Conservation (phyloP, 1,139 yeast genomes). For the Kodamaea suecica region DNA sequence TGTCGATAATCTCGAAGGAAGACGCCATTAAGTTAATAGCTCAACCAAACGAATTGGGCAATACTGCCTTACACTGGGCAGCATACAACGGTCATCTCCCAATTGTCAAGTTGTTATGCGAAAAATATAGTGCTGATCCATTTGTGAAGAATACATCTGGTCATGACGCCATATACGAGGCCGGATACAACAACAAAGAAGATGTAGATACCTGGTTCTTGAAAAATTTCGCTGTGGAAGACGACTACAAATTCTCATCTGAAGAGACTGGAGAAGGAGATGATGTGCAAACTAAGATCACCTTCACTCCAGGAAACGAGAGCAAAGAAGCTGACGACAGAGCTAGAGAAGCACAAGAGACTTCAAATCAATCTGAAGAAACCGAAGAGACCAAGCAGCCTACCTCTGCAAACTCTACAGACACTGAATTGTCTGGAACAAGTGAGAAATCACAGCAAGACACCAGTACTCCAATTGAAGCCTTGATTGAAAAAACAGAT, state of each 20-base stretch:
- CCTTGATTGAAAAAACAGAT: too few relatives aligned
- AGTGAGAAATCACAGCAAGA: too few relatives aligned
- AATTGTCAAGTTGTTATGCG: slow-evolving; percentile 67
- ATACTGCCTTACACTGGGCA: slow-evolving; percentile 97
- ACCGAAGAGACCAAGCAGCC: slow-evolving; percentile 9
- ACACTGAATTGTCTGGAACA: too few relatives aligned
- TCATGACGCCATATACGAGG: slow-evolving; percentile 86
- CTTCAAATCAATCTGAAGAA: slow-evolving; percentile 14
- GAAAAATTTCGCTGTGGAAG: slow-evolving; percentile 69
- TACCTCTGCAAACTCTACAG: slow-evolving; percentile 5
- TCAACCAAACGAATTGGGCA: slow-evolving; percentile 72
- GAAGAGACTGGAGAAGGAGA: slow-evolving; percentile 39
- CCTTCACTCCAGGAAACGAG: slow-evolving; percentile 48
- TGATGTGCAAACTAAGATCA: slow-evolving; percentile 37
- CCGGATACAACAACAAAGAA: slow-evolving; percentile 67
- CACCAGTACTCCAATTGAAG: too few relatives aligned
- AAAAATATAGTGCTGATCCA: slow-evolving; percentile 75
- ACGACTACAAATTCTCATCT: slow-evolving; percentile 37
- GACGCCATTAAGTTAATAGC: slow-evolving; percentile 50
- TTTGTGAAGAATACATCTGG: slow-evolving; percentile 69
- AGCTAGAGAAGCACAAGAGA: slow-evolving; percentile 28
- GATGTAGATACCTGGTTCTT: slow-evolving; percentile 72
- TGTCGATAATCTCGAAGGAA: slow-evolving; percentile 46
- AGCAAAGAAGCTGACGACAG: slow-evolving; percentile 45
- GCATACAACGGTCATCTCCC: slow-evolving; percentile 80